Base-by-base conservation (phyloP, 192 early-diverging fungal species). In the Oehlia diaphana region DNA sequence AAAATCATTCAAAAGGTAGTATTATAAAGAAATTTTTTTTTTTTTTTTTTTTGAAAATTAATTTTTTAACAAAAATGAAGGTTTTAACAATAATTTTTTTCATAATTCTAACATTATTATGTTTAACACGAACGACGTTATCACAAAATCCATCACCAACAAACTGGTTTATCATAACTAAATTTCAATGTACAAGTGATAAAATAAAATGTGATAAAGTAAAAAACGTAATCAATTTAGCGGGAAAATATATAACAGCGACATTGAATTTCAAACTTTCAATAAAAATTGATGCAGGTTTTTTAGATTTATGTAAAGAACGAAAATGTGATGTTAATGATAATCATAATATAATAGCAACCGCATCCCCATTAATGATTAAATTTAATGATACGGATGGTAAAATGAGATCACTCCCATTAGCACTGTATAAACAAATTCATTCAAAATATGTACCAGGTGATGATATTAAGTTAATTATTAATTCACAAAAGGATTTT, bases 371-470 rank as follows among this genome's bases (percentile, higher is more conserved):
- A 14, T 62, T 83, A 12, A 63, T 78, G 31, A 82, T 83, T 66
- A 82, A 80, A 65, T 26, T 26, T 26, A 26, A 62, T 7, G 86
- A 87, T 58, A 49, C 4, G 1, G 35, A 85, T 62, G 77, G 77
- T 42, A 74, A 81, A 71, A 63, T 50, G 19, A 37, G 86, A 28
- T 83, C 83, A 72, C 83, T 82, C 31, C 86, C 86, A 26, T 83
- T 85, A 67, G 83, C 83, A 23, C 37, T 83, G 23, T 35, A 85
- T 10, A 87, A 87, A 65, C 86, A 87, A 23, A 66, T 16, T 33
- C 70, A 50, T 23, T 81, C 82, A 9, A 35, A 67, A n/a, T 83
- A 65, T 74, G 64, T n/a, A 4, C 9, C 72, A 19, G 80, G 31
- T 31, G 31, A 80, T 66, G 84, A 87, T 47, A 87, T 87, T 72